A percentile compares a stretch with the other conserved stretches of the same genome.
These are phyloP conservation scores for Schwanniomyces pseudopolymorphus DNA, from an alignment of 805 yeast species.

Conservation along the genomic window DNA sequence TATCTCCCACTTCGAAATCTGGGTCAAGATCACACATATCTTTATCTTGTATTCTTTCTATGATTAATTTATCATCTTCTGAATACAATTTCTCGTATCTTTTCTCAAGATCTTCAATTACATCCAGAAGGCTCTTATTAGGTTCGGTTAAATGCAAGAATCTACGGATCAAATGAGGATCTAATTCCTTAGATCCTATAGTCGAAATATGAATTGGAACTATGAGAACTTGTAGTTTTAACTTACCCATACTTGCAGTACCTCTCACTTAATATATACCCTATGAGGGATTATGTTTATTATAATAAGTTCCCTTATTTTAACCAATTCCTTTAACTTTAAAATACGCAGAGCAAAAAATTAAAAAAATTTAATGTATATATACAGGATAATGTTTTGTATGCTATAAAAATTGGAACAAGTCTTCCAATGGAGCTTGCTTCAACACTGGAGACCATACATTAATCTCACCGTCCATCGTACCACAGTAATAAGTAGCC, in stretches of 20 bases:
- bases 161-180: constrained; percentile 36
- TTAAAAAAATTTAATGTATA: neutral
- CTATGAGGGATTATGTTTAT: neutral
- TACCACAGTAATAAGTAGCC: constrained; percentile 56
- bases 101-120: constrained; percentile 53
- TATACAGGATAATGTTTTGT: neutral
- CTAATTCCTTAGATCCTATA: constrained; percentile 16
- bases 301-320: neutral
- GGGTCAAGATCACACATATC: constrained; percentile 78
- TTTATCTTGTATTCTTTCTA: constrained; percentile 64
- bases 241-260: constrained; percentile 19
- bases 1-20: constrained; percentile 64
- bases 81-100: constrained; percentile 69
- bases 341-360: neutral
- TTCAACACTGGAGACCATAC: constrained; percentile 46
- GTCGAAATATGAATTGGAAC: constrained; percentile 25
- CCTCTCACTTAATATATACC: neutral
- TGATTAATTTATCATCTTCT: constrained; percentile 50
- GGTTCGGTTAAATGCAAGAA: constrained; percentile 65
- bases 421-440: constrained; percentile 4
- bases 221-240: constrained; percentile 36
- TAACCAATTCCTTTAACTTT: neutral
- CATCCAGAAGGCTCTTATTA: constrained; percentile 43
- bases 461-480: constrained; percentile 64
- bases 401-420: neutral